Percentiles rank a stretch among this genome's conserved stretches.
These are phyloP conservation scores for Pichia membranifaciens DNA, from an alignment of 805 yeast species.

Conservation along the genomic window DNA sequence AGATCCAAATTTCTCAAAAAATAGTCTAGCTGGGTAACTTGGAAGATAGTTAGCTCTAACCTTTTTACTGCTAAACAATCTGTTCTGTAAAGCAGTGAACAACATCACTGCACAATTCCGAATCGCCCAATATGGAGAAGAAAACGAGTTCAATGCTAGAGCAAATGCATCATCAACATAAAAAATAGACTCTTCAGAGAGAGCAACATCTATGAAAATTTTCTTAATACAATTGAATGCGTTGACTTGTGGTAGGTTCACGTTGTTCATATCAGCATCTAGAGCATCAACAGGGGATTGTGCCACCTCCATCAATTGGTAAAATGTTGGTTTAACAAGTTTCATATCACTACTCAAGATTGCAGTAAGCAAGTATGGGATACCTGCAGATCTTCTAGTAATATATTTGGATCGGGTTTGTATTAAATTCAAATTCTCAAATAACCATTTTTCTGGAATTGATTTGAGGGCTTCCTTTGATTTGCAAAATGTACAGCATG, in stretches of 20 bases:
- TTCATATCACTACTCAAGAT: slow-evolving; percentile 51
- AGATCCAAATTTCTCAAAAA: slow-evolving; percentile 60
- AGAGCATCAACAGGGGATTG: slow-evolving; percentile 38
- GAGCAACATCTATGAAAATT: slow-evolving; percentile 62
- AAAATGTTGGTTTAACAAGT: slow-evolving; percentile 46
- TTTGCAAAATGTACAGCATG: slow-evolving; percentile 55
- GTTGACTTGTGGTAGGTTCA: slow-evolving; percentile 87
- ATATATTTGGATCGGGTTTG: slow-evolving; percentile 58
- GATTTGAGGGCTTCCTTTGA: slow-evolving; percentile 26
- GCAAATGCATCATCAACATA: slow-evolving; percentile 54
- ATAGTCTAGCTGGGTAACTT: slow-evolving; percentile 44
- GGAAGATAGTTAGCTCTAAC: slow-evolving; percentile 26
- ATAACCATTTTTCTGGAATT: slow-evolving; percentile 53
- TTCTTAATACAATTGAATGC: slow-evolving; percentile 82
- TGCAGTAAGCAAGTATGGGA: slow-evolving; percentile 75
- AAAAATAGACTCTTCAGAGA: slow-evolving; percentile 47
- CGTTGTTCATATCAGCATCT: slow-evolving; percentile 32
- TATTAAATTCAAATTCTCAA: slow-evolving; percentile 39
- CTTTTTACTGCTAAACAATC: slow-evolving; percentile 64
- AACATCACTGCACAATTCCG: slow-evolving; percentile 92
- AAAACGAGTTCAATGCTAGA: slow-evolving; percentile 57
- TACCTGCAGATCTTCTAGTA: slow-evolving; percentile 88
- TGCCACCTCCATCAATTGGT: slow-evolving; percentile 50
- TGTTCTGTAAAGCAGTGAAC: slow-evolving; percentile 75
- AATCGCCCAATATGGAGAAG: slow-evolving; percentile 72